Evolutionary conservation across 2,329 filamentous ascomycete species (phyloP).

Genomic region (Epicoccum nigrum): DNA sequence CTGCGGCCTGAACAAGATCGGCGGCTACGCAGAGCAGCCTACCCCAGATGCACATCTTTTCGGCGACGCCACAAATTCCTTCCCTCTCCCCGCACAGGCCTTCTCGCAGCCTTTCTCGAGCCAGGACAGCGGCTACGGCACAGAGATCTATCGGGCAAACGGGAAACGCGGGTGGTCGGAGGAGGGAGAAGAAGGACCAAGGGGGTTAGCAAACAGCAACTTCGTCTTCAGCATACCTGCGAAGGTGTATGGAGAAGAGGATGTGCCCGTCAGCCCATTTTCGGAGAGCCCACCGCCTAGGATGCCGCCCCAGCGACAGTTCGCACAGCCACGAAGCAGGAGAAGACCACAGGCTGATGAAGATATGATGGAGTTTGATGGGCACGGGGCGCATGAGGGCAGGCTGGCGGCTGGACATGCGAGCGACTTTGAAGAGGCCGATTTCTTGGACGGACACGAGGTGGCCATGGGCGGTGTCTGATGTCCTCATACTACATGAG

Average conservation of each 20-base stretch:
- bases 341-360: slow-evolving; percentile 19
- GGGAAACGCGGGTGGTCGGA: slow-evolving; percentile 54
- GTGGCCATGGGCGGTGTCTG: slow-evolving; percentile 45
- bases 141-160: slow-evolving; percentile 29
- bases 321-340: slow-evolving; percentile 39
- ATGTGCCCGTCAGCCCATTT: slow-evolving; percentile 44
- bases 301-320: slow-evolving; percentile 27
- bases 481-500: neutral
- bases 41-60: slow-evolving; percentile 44
- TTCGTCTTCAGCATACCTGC: slow-evolving; percentile 37
- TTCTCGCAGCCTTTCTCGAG: slow-evolving; percentile 45
- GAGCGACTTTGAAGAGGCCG: slow-evolving; percentile 71
- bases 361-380: slow-evolving; percentile 28
- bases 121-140: slow-evolving; percentile 39
- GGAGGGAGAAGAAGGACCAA: slow-evolving; percentile 36
- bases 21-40: slow-evolving; percentile 69
- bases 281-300: slow-evolving; percentile 36
- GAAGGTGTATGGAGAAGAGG: slow-evolving; percentile 34
- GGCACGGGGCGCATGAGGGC: slow-evolving; percentile 40
- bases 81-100: slow-evolving; percentile 41
- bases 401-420: slow-evolving; percentile 45
- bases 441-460: slow-evolving; percentile 56
- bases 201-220: slow-evolving; percentile 16
- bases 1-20: slow-evolving; percentile 78
- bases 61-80: slow-evolving; percentile 41